Percentiles rank a stretch among this genome's conserved stretches.
Conservation (phyloP, 306 rosid genomes). For the Ochetophila trinervis region DNA sequence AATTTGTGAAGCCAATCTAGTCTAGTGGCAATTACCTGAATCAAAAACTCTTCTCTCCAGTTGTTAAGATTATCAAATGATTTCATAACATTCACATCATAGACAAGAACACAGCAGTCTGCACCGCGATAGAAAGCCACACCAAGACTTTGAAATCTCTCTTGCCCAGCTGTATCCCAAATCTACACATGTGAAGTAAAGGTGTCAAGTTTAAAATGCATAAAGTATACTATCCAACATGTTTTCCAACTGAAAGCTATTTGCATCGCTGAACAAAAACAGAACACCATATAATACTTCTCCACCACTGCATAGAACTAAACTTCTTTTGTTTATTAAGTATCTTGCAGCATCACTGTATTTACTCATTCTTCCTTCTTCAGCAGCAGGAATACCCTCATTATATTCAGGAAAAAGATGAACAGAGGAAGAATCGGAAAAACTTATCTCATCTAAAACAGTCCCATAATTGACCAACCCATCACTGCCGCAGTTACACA, state of each 20-base stretch:
- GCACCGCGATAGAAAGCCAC: slow-evolving; percentile 99
- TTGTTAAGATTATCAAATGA: slow-evolving; percentile 96
- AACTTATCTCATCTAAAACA: background rate
- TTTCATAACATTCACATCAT: slow-evolving; percentile 95
- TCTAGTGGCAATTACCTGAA: slow-evolving; percentile 57
- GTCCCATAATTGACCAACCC: background rate
- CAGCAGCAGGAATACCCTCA: background rate
- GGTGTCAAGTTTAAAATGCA: slow-evolving; percentile 7
- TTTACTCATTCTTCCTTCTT: background rate
- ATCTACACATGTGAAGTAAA: slow-evolving; percentile 43
- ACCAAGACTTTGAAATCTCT: slow-evolving; percentile 97
- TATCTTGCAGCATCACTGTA: background rate
- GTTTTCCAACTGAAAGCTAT: background rate
- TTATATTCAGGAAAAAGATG: too few relatives aligned
- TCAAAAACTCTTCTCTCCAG: slow-evolving; percentile 98
- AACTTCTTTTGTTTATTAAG: background rate
- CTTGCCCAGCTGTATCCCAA: slow-evolving; percentile 99
- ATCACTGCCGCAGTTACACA: background rate
- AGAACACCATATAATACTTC: background rate
- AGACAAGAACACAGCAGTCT: slow-evolving; percentile 97
- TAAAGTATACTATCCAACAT: background rate
- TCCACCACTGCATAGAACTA: background rate
- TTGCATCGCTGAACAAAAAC: background rate
- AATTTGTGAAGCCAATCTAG: background rate
- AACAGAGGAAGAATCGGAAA: background rate